Evolutionary conservation across 1,139 yeast genomes (phyloP).

Genomic region (Diutina mesorugosa): DNA sequence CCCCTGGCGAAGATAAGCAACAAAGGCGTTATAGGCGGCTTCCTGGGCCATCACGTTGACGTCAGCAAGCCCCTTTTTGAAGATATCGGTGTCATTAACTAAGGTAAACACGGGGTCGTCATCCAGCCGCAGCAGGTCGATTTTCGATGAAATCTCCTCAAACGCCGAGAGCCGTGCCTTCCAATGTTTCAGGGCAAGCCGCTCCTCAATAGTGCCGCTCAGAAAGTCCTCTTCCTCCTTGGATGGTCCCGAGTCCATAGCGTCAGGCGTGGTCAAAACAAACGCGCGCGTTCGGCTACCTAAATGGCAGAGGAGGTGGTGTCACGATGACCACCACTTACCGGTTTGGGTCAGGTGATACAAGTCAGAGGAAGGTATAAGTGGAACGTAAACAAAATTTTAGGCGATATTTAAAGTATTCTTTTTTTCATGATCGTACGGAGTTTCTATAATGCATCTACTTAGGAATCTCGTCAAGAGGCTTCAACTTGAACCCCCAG

Average conservation of each 20-base stretch:
- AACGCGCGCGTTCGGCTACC: not conserved
- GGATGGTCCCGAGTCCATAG: not conserved
- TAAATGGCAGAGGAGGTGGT: not conserved
- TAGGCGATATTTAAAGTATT: too few species aligned
- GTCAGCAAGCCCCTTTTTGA: constrained; percentile 55
- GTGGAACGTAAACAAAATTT: too few species aligned
- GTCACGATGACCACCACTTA: not conserved
- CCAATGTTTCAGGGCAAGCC: constrained; percentile 73
- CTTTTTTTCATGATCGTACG: not conserved
- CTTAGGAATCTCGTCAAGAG: constrained; percentile 34
- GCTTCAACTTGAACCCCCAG: constrained; percentile 35
- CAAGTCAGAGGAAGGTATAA: too few species aligned
- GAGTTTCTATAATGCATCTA: constrained; percentile 7
- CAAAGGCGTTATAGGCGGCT: constrained; percentile 49
- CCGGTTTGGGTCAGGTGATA: not conserved
- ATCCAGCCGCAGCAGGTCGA: constrained; percentile 42
- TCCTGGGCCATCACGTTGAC: constrained; percentile 90
- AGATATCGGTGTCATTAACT: constrained; percentile 26
- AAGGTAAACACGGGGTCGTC: constrained; percentile 36
- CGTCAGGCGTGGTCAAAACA: not conserved
- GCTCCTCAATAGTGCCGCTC: constrained; percentile 50
- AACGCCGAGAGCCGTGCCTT: constrained; percentile 78
- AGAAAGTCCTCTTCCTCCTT: constrained; percentile 44
- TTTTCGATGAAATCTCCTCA: constrained; percentile 44
- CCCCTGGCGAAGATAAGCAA: constrained; percentile 47